phyloP scores from a whole-genome alignment of 2,329 filamentous ascomycete species.

The Beauveria scarabaeidicola region DNA sequence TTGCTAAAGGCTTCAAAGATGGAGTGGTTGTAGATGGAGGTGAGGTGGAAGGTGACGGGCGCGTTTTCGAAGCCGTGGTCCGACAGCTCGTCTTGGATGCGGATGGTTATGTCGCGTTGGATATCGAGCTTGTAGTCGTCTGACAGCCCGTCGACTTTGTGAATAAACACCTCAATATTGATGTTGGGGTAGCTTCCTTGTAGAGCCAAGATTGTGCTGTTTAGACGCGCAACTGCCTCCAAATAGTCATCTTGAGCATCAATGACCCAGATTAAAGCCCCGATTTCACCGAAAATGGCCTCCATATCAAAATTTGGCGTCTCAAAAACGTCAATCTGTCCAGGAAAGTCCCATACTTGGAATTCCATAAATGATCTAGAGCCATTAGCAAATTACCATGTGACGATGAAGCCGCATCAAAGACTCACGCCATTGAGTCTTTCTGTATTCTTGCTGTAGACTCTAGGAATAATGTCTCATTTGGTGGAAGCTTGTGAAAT shows the following conservation, averaged over 20 bases:
- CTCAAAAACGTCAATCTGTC: constrained; percentile 82
- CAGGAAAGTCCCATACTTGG: constrained; percentile 95
- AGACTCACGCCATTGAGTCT: constrained; percentile 80
- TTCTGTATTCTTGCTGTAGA: constrained; percentile 92
- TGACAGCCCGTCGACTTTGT: constrained; percentile 96
- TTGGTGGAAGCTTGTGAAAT: constrained; percentile 96
- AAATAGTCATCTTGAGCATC: constrained; percentile 98
- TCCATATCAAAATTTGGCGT: constrained; percentile 86
- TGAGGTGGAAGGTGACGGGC: constrained; percentile 89
- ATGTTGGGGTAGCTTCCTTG: constrained; percentile 85
- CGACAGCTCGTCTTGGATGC: constrained; percentile 90
- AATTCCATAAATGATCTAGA: constrained; percentile 96
- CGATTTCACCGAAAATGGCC: constrained; percentile 87
- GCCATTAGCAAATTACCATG: not conserved
- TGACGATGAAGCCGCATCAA: not conserved
- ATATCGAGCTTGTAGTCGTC: constrained; percentile 96
- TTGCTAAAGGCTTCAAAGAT: constrained; percentile 98
- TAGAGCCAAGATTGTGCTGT: constrained; percentile 80
- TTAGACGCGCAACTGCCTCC: constrained; percentile 78
- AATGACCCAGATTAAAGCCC: constrained; percentile 95
- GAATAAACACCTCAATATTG: constrained; percentile 97
- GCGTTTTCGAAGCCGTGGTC: constrained; percentile 91
- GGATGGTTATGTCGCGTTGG: constrained; percentile 91
- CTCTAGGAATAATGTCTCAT: constrained; percentile 91
- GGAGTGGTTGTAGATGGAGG: constrained; percentile 96